Evolutionary conservation across 2,329 filamentous ascomycete species (phyloP).

Genomic region (Cercospora berteroae): DNA sequence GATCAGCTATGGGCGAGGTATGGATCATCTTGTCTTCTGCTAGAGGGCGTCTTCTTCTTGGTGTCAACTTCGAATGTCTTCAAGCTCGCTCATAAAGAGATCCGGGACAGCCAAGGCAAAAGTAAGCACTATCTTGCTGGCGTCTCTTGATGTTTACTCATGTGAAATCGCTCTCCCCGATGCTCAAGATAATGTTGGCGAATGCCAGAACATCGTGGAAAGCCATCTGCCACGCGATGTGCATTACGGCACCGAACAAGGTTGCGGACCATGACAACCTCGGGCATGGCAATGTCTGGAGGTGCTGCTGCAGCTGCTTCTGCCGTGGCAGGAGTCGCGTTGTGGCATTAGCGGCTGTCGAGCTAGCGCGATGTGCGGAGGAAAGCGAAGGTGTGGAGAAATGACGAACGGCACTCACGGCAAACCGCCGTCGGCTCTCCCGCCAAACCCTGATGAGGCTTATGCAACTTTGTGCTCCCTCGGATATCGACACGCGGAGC

Average conservation of each 20-base stretch:
- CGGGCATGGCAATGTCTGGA: conserved; percentile 16
- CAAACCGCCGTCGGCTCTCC: conserved; percentile 1
- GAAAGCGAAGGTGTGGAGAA: background rate
- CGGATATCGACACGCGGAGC: background rate
- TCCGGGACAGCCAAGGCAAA: background rate
- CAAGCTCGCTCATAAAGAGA: background rate
- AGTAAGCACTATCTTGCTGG: background rate
- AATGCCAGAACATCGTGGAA: background rate
- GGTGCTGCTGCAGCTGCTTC: background rate
- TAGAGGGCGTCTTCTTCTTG: background rate
- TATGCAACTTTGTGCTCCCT: background rate
- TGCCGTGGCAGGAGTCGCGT: background rate
- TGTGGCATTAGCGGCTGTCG: background rate
- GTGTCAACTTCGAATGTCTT: background rate
- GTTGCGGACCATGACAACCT: conserved; percentile 13
- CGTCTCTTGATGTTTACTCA: background rate
- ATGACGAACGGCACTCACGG: conserved; percentile 8
- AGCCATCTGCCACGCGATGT: background rate
- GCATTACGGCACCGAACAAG: conserved; percentile 3
- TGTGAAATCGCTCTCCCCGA: background rate
- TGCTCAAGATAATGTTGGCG: background rate
- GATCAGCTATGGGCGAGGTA: conserved; percentile 27
- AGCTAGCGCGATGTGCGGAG: background rate
- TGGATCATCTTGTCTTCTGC: conserved; percentile 27
- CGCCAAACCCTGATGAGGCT: conserved; percentile 7